Base-by-base conservation (phyloP, 768 basidiomycete genomes). In the Dictyophora rubrovolvata region DNA sequence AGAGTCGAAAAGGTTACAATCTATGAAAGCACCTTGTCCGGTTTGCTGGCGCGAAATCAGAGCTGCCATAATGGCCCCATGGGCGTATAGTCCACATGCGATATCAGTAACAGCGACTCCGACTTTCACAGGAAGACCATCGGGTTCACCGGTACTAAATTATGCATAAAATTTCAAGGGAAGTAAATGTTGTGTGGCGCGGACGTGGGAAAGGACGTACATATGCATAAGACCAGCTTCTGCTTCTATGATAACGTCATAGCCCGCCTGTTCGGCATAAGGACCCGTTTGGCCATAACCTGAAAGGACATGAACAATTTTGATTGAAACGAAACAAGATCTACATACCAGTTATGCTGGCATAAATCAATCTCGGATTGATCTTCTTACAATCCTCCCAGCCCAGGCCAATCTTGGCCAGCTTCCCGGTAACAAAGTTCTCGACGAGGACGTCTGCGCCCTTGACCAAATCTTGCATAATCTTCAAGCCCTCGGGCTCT, bases 181-280 rank as follows among this genome's bases (percentile, higher is more conserved):
- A n/a, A n/a, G n/a, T n/a, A n/a, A n/a, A 21, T 48, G 4, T 59
- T 22, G 46, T 12, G 23, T 14, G 18, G 28, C 17, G 48, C 11
- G n/a, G 28, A 23, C 53, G 23, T 62, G 61, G 48, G 63, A 63
- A 47, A 23, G 63, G 50, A 75, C 84, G 62, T 48, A 90, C 87
- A 93, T 93, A 70, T 93, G 90, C 92, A 93, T 93, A 54, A 95
- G 73, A 10, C 94, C 95, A 35, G 93, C 92, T 70, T 95, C 93
- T 2, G 84, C 93, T 68, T 93, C 88, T 23, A 89, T 84, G n/a
- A 71, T 70, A 22, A 93, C 93, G 69, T 93, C 92, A 70, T 94
- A 95, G 14, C 93, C 93, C 17, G 93, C 86, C 18, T 85, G 81
- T 55, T 81, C 75, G 54, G 86, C 77, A 65, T 85, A 96, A 9